phyloP scores from a whole-genome alignment of 1,139 yeast species.

The Meyerozyma smithsonii region DNA sequence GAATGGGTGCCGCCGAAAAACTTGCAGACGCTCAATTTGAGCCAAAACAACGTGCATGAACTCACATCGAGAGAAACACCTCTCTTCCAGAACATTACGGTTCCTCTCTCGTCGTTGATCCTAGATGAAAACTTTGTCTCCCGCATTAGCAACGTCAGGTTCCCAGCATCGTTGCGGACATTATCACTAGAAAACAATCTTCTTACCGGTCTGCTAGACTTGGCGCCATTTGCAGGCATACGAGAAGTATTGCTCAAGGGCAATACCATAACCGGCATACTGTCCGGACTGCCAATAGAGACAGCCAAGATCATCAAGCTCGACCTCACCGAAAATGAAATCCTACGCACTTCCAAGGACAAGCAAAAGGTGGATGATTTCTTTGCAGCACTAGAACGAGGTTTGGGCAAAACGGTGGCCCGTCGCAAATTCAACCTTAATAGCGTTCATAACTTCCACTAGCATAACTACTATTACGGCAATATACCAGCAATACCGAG shows the following conservation, averaged over 20 bases:
- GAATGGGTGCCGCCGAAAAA: slow-evolving; percentile 6
- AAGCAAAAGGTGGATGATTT: slow-evolving; percentile 13
- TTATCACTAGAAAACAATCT: slow-evolving; percentile 7
- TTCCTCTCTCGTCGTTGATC: background rate
- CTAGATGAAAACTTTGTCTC: background rate
- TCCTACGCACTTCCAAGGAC: slow-evolving; percentile 13
- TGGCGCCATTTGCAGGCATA: background rate
- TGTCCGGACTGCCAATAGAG: background rate
- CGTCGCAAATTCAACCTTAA: slow-evolving; percentile 23
- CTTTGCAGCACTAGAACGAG: slow-evolving; percentile 20
- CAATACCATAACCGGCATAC: background rate
- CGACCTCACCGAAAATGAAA: slow-evolving; percentile 18
- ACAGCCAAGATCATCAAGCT: slow-evolving; percentile 11
- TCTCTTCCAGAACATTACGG: slow-evolving; percentile 3
- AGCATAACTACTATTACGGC: too few relatives aligned
- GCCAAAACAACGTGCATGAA: slow-evolving; percentile 16
- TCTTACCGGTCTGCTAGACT: background rate
- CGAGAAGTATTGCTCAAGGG: background rate
- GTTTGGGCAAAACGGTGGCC: slow-evolving; percentile 18
- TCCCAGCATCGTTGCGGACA: slow-evolving; percentile 4
- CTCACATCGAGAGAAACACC: slow-evolving; percentile 1
- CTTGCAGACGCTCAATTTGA: slow-evolving; percentile 18
- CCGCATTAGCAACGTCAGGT: background rate
- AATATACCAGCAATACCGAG: too few relatives aligned
- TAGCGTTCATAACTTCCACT: slow-evolving; percentile 19